Evolutionary conservation across 345 rosid species (phyloP).

Genomic region (Camelina sativa): DNA sequence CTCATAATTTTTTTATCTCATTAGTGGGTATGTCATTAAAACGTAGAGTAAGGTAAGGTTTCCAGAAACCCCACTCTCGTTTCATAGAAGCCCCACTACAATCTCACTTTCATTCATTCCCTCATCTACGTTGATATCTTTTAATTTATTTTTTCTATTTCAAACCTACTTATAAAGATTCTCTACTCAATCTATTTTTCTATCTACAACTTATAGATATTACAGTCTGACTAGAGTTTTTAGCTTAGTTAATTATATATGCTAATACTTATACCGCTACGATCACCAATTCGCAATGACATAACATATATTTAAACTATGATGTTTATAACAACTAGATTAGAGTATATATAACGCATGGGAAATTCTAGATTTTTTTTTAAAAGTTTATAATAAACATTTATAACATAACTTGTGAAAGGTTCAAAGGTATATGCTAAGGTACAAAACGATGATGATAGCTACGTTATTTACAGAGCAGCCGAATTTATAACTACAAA

Average conservation of each 20-base stretch:
- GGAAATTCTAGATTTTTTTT: too few species aligned
- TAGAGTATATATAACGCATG: too few species aligned
- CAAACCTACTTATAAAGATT: background rate
- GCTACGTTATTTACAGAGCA: too few species aligned
- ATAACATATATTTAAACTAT: too few species aligned
- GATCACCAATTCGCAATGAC: too few species aligned
- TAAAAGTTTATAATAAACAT: too few species aligned
- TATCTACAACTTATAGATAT: background rate
- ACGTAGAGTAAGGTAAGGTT: constrained; percentile 42
- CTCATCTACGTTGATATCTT: constrained; percentile 19
- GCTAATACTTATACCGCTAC: background rate
- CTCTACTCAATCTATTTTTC: background rate
- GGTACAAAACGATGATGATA: too few species aligned
- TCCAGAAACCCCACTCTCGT: constrained; percentile 39
- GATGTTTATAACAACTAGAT: too few species aligned
- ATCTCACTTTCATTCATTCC: constrained; percentile 22
- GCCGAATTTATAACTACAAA: too few species aligned
- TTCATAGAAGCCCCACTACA: constrained; percentile 40
- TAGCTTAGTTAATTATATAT: background rate
- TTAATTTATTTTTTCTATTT: constrained; percentile 2
- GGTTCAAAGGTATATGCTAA: too few species aligned
- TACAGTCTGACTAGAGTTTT: background rate
- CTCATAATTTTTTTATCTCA: too few species aligned
- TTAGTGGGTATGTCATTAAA: constrained; percentile 1
- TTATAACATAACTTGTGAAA: too few species aligned